A percentile compares a stretch with the other conserved stretches of the same genome.
Evolutionary conservation across 345 rosid genomes (phyloP).

Genomic region (Raphanus sativus): DNA sequence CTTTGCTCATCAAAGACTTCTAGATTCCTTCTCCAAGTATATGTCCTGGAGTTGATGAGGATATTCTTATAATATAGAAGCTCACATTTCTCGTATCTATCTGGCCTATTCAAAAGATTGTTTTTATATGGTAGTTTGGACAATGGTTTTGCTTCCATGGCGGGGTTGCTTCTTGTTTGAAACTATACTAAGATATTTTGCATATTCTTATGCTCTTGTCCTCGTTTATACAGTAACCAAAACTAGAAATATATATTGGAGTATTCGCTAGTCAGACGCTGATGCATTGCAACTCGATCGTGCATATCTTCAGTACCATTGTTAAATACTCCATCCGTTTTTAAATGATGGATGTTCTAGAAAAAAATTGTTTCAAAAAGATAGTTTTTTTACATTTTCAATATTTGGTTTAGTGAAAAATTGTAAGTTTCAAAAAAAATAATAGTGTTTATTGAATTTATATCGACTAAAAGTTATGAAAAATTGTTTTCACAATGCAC

Average conservation of each 20-base stretch:
- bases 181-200: background rate
- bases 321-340: too few relatives aligned
- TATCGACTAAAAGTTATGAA: too few relatives aligned
- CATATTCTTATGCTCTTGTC: background rate
- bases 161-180: background rate
- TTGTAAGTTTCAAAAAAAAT: too few relatives aligned
- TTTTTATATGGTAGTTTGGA: conserved; percentile 6
- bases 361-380: too few relatives aligned
- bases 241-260: background rate
- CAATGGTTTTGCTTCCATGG: background rate
- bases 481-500: too few relatives aligned
- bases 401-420: too few relatives aligned
- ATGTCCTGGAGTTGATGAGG: background rate
- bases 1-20: background rate
- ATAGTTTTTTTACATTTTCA: too few relatives aligned
- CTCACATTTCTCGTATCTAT: background rate
- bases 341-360: too few relatives aligned
- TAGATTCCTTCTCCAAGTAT: background rate
- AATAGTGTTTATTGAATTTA: too few relatives aligned
- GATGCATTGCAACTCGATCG: background rate
- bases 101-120: background rate
- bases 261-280: background rate
- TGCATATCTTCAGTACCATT: background rate
- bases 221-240: background rate
- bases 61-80: background rate